phyloP scores from a whole-genome alignment of 164 flowering plant species.

The Kalanchoe fedtschenkoi region DNA sequence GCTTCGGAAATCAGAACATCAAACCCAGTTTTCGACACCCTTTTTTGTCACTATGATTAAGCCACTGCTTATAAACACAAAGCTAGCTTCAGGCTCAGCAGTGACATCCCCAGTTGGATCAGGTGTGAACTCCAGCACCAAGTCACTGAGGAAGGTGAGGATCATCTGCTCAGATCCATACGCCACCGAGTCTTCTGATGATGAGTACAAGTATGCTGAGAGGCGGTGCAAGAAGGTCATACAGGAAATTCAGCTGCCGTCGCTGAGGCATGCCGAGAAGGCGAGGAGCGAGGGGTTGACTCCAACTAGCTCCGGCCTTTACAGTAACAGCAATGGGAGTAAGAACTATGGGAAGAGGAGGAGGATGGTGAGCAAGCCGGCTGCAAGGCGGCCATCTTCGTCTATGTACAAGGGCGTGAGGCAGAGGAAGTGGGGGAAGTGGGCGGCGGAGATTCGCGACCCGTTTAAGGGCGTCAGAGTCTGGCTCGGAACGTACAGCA shows the following conservation, averaged over 20 bases:
- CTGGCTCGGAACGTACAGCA: slow-evolving; percentile 84
- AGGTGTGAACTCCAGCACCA: background rate
- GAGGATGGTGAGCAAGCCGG: slow-evolving; percentile 16
- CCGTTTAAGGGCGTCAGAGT: slow-evolving; percentile 40
- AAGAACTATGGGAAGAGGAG: slow-evolving; percentile 11
- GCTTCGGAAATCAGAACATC: background rate
- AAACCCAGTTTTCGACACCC: background rate
- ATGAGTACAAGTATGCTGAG: background rate
- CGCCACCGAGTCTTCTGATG: slow-evolving; percentile 56
- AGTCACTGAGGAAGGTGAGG: slow-evolving; percentile 38
- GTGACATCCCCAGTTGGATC: background rate
- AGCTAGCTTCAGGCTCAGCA: background rate
- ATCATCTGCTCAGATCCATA: slow-evolving; percentile 62
- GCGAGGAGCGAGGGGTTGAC: background rate
- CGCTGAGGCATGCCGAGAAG: no score
- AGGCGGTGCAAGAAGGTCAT: background rate
- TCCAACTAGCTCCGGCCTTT: slow-evolving; percentile 39
- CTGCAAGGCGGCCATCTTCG: slow-evolving; percentile 7
- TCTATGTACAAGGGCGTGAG: slow-evolving; percentile 60
- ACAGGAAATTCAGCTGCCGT: background rate
- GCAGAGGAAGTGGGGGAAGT: slow-evolving; percentile 87
- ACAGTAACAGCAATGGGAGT: slow-evolving; percentile 22
- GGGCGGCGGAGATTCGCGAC: slow-evolving; percentile 92
- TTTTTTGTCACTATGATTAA: background rate
- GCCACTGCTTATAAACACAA: background rate